These are phyloP conservation scores for Edaphochlamys debaryana DNA, from an alignment of 139 green algal species.

Conservation along the genomic window DNA sequence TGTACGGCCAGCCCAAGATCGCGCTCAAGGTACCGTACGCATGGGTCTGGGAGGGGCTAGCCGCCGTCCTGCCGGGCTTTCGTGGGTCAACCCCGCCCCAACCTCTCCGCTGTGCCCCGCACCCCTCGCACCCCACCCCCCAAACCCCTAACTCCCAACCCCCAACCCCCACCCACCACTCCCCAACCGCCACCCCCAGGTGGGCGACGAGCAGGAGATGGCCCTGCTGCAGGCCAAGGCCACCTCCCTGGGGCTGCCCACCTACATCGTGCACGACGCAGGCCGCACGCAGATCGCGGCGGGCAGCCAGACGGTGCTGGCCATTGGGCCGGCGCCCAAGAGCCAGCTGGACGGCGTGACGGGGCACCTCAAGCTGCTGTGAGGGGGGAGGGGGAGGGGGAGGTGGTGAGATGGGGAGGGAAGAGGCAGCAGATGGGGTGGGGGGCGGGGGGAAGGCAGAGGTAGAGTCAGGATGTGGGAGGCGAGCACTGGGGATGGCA, in stretches of 20 bases:
- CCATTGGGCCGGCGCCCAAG: conserved; percentile 79
- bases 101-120: neutral
- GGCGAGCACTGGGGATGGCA: too few species aligned
- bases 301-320: conserved; percentile 83
- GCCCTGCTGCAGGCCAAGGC: conserved; percentile 57
- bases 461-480: too few species aligned
- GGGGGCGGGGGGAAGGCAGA: too few species aligned
- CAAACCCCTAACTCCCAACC: neutral
- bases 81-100: neutral
- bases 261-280: conserved; percentile 78
- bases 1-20: conserved; percentile 83
- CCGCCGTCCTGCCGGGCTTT: neutral
- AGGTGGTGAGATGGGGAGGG: too few species aligned
- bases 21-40: conserved; percentile 62
- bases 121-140: neutral
- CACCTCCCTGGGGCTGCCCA: conserved; percentile 47
- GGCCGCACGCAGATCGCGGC: conserved; percentile 85
- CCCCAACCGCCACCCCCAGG: neutral
- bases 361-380: conserved; percentile 80
- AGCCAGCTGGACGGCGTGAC: conserved; percentile 75
- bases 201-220: conserved; percentile 32
- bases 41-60: too few species aligned
- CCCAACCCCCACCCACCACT: too few species aligned
- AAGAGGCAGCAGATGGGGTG: too few species aligned
- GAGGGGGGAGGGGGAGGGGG: conserved; percentile 13